Evolutionary conservation across 768 basidiomycete genomes (phyloP).

Genomic region (Rhizopogon roseolus): DNA sequence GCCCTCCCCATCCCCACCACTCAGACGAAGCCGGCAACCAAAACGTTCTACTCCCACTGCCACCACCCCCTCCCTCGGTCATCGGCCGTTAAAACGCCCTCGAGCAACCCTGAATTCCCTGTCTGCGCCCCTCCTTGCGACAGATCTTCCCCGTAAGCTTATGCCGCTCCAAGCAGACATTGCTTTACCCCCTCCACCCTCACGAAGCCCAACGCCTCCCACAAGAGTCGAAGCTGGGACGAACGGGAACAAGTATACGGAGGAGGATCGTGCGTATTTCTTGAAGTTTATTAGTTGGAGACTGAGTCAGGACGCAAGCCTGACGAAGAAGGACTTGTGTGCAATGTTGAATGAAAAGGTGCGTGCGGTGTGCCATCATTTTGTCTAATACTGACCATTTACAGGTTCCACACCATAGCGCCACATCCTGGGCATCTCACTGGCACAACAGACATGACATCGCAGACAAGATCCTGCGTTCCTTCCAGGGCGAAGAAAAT

Average conservation of each 20-base stretch:
- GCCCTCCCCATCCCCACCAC: slow-evolving; percentile 18
- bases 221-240: slow-evolving; percentile 38
- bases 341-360: slow-evolving; percentile 53
- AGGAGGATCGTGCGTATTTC: slow-evolving; percentile 63
- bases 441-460: slow-evolving; percentile 64
- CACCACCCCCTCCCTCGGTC: slow-evolving; percentile 13
- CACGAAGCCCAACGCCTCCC: slow-evolving; percentile 68
- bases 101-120: slow-evolving; percentile 56
- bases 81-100: slow-evolving; percentile 25
- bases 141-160: slow-evolving; percentile 36
- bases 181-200: slow-evolving; percentile 57
- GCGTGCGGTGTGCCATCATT: slow-evolving; percentile 1
- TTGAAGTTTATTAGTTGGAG: slow-evolving; percentile 63
- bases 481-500: slow-evolving; percentile 34
- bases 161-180: slow-evolving; percentile 60
- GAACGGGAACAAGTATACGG: slow-evolving; percentile 59
- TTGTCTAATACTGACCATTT: slow-evolving; percentile 1
- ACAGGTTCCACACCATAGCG: slow-evolving; percentile 64
- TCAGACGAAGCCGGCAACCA: slow-evolving; percentile 20
- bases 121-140: slow-evolving; percentile 34
- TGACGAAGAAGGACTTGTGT: slow-evolving; percentile 52
- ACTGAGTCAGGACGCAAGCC: slow-evolving; percentile 45
- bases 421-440: slow-evolving; percentile 61
- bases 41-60: slow-evolving; percentile 15
- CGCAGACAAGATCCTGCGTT: slow-evolving; percentile 55